Evolutionary conservation across 805 yeast genomes (phyloP).

Genomic region (Candida adriatica): DNA sequence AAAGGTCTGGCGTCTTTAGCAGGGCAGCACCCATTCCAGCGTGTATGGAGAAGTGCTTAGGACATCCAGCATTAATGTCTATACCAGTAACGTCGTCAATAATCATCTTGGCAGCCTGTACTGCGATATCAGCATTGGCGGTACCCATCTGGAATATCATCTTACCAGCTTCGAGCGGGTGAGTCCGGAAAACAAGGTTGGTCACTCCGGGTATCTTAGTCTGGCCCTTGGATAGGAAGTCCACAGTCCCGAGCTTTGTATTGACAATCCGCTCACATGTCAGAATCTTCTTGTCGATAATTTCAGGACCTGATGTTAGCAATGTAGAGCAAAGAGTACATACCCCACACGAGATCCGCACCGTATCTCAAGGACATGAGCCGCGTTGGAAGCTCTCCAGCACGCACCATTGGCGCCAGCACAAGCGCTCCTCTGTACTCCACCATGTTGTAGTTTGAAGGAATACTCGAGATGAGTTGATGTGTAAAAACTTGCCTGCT

Average conservation of each 20-base stretch:
- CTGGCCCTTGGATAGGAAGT: slow-evolving; percentile 41
- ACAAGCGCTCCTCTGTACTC: slow-evolving; percentile 73
- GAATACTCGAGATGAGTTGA: no score
- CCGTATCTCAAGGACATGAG: slow-evolving; percentile 75
- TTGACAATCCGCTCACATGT: slow-evolving; percentile 63
- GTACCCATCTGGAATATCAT: slow-evolving; percentile 91
- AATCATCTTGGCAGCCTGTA: slow-evolving; percentile 75
- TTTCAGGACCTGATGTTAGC: slow-evolving; percentile 57
- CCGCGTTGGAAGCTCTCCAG: slow-evolving; percentile 90
- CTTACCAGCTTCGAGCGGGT: slow-evolving; percentile 55
- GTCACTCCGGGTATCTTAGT: slow-evolving; percentile 40
- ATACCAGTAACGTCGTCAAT: slow-evolving; percentile 87
- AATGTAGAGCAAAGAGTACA: slow-evolving; percentile 4
- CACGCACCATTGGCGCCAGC: slow-evolving; percentile 94
- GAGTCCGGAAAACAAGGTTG: slow-evolving; percentile 67
- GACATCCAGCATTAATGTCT: slow-evolving; percentile 95
- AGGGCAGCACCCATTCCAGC: slow-evolving; percentile 98
- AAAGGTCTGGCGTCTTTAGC: slow-evolving; percentile 69
- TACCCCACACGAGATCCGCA: slow-evolving; percentile 90
- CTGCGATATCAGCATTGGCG: slow-evolving; percentile 76
- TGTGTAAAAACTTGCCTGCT: no score
- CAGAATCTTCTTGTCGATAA: slow-evolving; percentile 77
- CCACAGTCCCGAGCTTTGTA: slow-evolving; percentile 48
- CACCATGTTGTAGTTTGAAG: slow-evolving; percentile 35
- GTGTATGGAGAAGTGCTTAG: slow-evolving; percentile 90